Conservation (phyloP, 2,329 filamentous ascomycete genomes). For the Phaeosphaeria sp. region DNA sequence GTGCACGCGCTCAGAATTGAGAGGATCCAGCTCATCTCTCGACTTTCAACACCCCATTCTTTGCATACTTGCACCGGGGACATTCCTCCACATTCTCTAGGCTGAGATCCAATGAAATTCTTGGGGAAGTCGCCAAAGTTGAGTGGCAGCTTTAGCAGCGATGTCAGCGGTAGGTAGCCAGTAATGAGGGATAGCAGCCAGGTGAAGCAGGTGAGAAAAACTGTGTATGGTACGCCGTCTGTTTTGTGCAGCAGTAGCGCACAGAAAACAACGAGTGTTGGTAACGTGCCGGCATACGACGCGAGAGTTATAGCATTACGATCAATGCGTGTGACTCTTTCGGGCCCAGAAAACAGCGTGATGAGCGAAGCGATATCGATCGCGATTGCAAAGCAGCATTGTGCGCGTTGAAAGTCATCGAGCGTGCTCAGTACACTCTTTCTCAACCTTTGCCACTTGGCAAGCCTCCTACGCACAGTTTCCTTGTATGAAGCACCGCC, state of each 20-base stretch:
- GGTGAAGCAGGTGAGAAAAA: slow-evolving; percentile 1
- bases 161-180: neutral
- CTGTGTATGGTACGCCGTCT: neutral
- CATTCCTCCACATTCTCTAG: neutral
- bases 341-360: neutral
- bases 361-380: slow-evolving; percentile 5
- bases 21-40: neutral
- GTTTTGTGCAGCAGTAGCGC: neutral
- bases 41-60: neutral
- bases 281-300: neutral
- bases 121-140: neutral
- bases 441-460: neutral
- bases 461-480: neutral
- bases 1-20: neutral
- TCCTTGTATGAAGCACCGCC: neutral
- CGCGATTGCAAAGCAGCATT: slow-evolving; percentile 9
- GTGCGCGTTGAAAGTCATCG: slow-evolving; percentile 7
- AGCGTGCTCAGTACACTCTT: neutral
- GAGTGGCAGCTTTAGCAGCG: neutral
- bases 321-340: neutral
- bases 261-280: neutral
- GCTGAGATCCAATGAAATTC: neutral
- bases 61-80: neutral
- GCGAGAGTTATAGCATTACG: neutral
- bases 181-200: slow-evolving; percentile 4